Base-by-base conservation (phyloP, 176 grass and related monocot species). In the Carex myosuroides region DNA sequence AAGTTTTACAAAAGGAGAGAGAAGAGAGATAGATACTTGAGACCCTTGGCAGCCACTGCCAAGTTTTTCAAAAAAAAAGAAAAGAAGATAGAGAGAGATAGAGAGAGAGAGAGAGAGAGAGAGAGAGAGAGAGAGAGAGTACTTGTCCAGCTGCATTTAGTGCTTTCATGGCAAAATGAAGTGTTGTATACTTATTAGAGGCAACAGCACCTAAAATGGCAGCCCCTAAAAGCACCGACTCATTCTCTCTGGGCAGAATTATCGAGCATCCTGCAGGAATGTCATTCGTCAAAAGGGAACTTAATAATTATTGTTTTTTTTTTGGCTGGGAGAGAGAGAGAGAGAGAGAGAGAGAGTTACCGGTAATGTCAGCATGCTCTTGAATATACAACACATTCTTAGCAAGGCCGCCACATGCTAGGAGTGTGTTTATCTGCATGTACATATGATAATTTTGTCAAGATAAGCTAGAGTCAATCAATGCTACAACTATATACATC, bases 221-320 rank as follows among this genome's bases (percentile, higher is more conserved):
- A 85, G 93, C 91, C 10, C 96, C 96, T 81, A 98, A 85, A 84
- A 98, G 96, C 91, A 98, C 95, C 9, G 93, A 91, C 63, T 95
- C 89, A 0, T 89, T 98, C 85, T 95, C 91, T 81, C 89, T 93
- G 79, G 96, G 96, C 87, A 98, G 93, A 90, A 95, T 87, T 86
- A 95, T 95, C 24, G 80, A 80, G 59, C 86, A 93, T 70, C 88
- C 95, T 98, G 91, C 59, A 82, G 57, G 79, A 80, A 52, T 54
- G 7, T 37, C 66, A 77, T 21, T 92, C 68, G 18, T 60, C 74
- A 79, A 90, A 65, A 41, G 9, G 35, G 17, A 67, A 55, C 24
- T 65, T 17, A 70, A 84, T 52, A 55, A 54, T 29, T 52, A 83
- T 24, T 59, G 2, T 75, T 59, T 74, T 22, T 58, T 33, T 56